These are phyloP conservation scores for Coemansia sp. DNA, from an alignment of 192 early-diverging fungal genomes.

Conservation along the genomic window DNA sequence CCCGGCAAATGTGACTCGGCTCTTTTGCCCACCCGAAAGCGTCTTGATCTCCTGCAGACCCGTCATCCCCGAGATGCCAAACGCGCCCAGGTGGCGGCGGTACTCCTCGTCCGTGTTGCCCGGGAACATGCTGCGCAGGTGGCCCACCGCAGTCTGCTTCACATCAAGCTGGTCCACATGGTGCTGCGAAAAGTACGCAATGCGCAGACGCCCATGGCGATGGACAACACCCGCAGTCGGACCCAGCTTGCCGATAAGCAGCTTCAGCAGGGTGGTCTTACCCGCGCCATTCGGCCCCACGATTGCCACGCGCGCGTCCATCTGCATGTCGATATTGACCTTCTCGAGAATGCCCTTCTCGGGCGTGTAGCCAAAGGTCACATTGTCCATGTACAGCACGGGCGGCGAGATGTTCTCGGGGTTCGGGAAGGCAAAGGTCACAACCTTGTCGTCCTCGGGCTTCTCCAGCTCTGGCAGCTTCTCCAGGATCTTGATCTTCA, in stretches of 20 bases:
- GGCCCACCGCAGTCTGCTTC: conserved; percentile 73
- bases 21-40: conserved; percentile 95
- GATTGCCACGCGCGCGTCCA: conserved; percentile 96
- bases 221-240: conserved; percentile 75
- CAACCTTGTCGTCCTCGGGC: conserved; percentile 71
- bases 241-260: conserved; percentile 79
- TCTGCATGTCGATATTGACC: conserved; percentile 90
- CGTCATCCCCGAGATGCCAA: conserved; percentile 94
- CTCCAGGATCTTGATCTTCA: conserved; percentile 96
- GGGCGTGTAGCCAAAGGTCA: conserved; percentile 82
- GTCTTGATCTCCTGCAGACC: conserved; percentile 93
- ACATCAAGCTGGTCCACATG: conserved; percentile 97
- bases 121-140: conserved; percentile 82
- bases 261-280: conserved; percentile 94
- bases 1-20: conserved; percentile 92
- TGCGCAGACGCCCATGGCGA: conserved; percentile 87
- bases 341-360: conserved; percentile 73
- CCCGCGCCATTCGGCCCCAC: conserved; percentile 99
- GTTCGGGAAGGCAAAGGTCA: conserved; percentile 87
- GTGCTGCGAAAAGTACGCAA: conserved; percentile 96
- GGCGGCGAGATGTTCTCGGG: conserved; percentile 94
- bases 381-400: conserved; percentile 90
- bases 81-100: conserved; percentile 84
- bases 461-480: conserved; percentile 88
- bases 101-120: conserved; percentile 95